A percentile compares a stretch with the other conserved stretches of the same genome.
These are phyloP conservation scores for Yamagishiella unicocca DNA, from an alignment of 139 green algal species.

Conservation along the genomic window DNA sequence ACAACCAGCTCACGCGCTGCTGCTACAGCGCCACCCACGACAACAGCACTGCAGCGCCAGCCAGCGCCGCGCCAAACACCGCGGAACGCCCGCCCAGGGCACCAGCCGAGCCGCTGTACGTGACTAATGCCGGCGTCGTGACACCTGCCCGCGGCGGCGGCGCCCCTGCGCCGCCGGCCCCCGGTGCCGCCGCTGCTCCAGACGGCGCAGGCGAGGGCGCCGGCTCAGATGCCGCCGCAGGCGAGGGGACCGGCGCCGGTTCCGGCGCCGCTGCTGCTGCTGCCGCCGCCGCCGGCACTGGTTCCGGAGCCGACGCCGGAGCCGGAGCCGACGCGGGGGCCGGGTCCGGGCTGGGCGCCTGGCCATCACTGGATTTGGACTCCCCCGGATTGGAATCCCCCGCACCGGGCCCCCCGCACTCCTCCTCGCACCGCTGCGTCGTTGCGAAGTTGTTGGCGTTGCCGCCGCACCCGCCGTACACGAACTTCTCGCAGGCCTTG, in stretches of 20 bases:
- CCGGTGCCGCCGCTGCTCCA: background rate
- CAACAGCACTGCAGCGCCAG: background rate
- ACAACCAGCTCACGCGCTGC: too few species aligned
- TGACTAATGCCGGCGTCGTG: background rate
- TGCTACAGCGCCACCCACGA: background rate
- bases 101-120: background rate
- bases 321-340: background rate
- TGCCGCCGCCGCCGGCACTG: background rate
- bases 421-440: background rate
- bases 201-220: background rate
- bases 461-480: slow-evolving; percentile 46
- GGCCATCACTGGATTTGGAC: too few species aligned
- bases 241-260: background rate
- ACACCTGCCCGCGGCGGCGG: background rate
- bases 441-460: slow-evolving; percentile 47
- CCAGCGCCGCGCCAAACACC: background rate
- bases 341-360: too few species aligned
- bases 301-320: background rate
- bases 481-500: slow-evolving; percentile 23
- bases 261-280: background rate
- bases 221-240: background rate
- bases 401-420: background rate
- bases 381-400: too few species aligned
- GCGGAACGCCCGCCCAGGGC: background rate
- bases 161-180: background rate